A percentile compares a stretch with the other conserved stretches of the same genome.
Conservation (phyloP, 768 basidiomycete genomes). For the Pisolithus microcarpus region DNA sequence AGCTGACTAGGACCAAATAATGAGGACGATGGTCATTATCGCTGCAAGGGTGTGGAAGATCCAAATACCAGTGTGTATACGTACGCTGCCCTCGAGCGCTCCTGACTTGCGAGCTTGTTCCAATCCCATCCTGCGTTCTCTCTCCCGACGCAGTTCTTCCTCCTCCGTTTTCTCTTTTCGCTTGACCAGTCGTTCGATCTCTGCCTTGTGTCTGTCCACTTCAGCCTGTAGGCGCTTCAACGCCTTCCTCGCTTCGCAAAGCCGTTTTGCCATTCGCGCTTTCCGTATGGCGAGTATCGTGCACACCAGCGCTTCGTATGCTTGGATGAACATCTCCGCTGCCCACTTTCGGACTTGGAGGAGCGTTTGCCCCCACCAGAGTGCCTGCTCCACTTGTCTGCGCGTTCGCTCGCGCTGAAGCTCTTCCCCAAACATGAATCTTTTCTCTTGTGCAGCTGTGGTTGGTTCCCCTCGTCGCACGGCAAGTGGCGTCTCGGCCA, state of each 20-base stretch:
- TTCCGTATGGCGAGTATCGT: slow-evolving; percentile 11
- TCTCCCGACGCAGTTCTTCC: slow-evolving; percentile 9
- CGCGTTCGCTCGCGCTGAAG: slow-evolving; percentile 16
- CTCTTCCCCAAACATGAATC: slow-evolving; percentile 19
- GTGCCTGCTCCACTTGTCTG: slow-evolving; percentile 3
- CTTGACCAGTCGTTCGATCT: slow-evolving; percentile 22
- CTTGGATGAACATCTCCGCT: slow-evolving; percentile 3
- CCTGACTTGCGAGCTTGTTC: too few species aligned
- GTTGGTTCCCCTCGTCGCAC: slow-evolving; percentile 20
- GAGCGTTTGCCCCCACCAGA: too few species aligned
- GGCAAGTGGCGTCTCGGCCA: slow-evolving; percentile 16
- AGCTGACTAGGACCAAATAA: too few species aligned
- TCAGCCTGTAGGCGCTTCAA: slow-evolving; percentile 17
- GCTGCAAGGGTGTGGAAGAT: too few species aligned
- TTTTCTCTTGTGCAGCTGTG: slow-evolving; percentile 16
- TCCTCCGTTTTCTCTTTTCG: slow-evolving; percentile 21
- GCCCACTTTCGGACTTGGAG: too few species aligned
- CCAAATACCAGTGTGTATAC: too few species aligned
- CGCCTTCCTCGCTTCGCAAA: slow-evolving; percentile 8
- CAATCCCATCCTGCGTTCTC: too few species aligned
- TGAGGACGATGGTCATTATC: too few species aligned
- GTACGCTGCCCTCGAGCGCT: too few species aligned
- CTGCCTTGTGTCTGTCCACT: slow-evolving; percentile 20
- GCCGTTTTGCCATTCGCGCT: slow-evolving; percentile 21
- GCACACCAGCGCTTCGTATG: slow-evolving; percentile 10